These are phyloP conservation scores for Arabis alpina DNA, from an alignment of 345 rosid genomes.

Conservation along the genomic window DNA sequence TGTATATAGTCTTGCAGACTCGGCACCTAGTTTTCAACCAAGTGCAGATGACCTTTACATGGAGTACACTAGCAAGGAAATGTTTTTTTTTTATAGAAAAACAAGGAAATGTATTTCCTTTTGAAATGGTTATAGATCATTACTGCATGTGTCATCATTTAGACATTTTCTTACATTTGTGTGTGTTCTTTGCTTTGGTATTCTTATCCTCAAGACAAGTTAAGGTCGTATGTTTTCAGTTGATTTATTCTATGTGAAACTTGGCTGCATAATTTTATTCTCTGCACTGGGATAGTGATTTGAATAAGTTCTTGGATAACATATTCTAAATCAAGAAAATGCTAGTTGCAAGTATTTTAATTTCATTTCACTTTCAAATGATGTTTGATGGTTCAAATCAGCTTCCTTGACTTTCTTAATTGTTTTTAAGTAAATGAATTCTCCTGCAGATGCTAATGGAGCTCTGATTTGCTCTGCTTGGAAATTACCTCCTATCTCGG, in stretches of 20 bases:
- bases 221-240: neutral
- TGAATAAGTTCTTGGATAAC: conserved; percentile 19
- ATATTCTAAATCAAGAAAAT: conserved; percentile 17
- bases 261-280: conserved; percentile 3
- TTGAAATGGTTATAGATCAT: neutral
- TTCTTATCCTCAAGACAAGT: neutral
- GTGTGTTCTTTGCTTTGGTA: too few species aligned
- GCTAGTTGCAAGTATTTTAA: conserved; percentile 28
- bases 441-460: too few species aligned
- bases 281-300: neutral
- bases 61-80: neutral
- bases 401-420: too few species aligned
- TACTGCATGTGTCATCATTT: conserved; percentile 10
- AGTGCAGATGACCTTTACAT: too few species aligned
- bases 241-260: neutral
- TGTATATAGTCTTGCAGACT: too few species aligned
- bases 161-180: neutral
- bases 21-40: too few species aligned
- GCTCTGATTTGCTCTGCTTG: too few species aligned
- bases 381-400: neutral
- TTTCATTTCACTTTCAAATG: conserved; percentile 4
- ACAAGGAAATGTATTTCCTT: conserved; percentile 19
- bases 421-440: too few species aligned
- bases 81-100: too few species aligned
- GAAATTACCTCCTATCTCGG: too few species aligned